Evolutionary conservation across 352 stramenopile species (phyloP).

Genomic region (Paralagenidium karlingii): DNA sequence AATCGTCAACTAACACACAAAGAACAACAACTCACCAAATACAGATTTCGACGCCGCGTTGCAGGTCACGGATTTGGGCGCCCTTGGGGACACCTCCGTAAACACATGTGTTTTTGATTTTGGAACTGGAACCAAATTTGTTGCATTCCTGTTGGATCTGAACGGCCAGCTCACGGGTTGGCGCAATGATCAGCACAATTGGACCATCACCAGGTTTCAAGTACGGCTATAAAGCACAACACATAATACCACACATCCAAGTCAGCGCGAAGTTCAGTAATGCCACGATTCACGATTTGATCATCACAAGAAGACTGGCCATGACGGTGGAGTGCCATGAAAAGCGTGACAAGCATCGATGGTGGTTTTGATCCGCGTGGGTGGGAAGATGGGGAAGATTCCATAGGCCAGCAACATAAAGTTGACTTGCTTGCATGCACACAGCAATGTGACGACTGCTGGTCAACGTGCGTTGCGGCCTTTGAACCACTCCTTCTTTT

Average conservation of each 20-base stretch:
- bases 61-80: conserved; percentile 79
- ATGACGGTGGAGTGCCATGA: not conserved
- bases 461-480: too few relatives aligned
- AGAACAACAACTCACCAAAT: conserved; percentile 33
- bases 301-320: too few relatives aligned
- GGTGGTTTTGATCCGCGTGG: too few relatives aligned
- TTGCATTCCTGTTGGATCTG: conserved; percentile 99
- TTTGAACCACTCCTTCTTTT: too few relatives aligned
- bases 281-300: too few relatives aligned
- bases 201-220: conserved; percentile 96
- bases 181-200: conserved; percentile 97
- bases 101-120: conserved; percentile 99
- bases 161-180: conserved; percentile 96
- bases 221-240: conserved; percentile 48
- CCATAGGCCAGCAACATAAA: too few relatives aligned
- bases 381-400: too few relatives aligned
- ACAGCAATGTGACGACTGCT: too few relatives aligned
- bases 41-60: conserved; percentile 71
- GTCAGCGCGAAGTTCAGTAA: too few relatives aligned
- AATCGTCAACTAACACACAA: not conserved
- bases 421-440: too few relatives aligned
- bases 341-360: not conserved
- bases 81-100: conserved; percentile 98
- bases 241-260: conserved; percentile 8
- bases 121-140: conserved; percentile 95